Evolutionary conservation across 2,329 filamentous ascomycete genomes (phyloP).

Genomic region (Epicoccum nigrum): DNA sequence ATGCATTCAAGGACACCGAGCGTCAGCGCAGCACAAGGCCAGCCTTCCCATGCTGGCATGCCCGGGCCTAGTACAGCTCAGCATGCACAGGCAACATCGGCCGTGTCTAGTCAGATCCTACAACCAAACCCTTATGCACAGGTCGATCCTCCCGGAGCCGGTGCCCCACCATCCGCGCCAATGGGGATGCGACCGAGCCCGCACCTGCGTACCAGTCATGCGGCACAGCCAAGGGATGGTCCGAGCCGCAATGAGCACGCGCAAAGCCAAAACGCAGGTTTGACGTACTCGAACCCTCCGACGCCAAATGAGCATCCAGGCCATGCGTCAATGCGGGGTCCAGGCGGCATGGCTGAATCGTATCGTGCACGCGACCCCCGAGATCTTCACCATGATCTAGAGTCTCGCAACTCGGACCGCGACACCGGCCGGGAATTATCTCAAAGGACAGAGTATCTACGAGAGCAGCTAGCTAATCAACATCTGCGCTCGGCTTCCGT

Average conservation of each 20-base stretch:
- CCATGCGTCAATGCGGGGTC: constrained; percentile 32
- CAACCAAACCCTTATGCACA: constrained; percentile 48
- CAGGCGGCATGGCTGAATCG: constrained; percentile 31
- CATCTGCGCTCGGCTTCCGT: constrained; percentile 28
- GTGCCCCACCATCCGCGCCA: constrained; percentile 36
- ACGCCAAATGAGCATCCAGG: constrained; percentile 39
- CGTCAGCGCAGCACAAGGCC: constrained; percentile 35
- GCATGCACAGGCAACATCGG: constrained; percentile 25
- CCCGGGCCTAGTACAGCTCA: constrained; percentile 28
- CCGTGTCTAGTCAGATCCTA: constrained; percentile 36
- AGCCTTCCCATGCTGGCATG: constrained; percentile 34
- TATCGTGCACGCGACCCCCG: constrained; percentile 40
- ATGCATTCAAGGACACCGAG: constrained; percentile 45
- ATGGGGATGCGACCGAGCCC: constrained; percentile 47
- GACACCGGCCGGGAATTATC: constrained; percentile 43
- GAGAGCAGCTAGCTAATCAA: constrained; percentile 37
- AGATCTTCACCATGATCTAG: constrained; percentile 37
- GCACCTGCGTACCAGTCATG: constrained; percentile 39
- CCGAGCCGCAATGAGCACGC: constrained; percentile 42
- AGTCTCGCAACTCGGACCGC: constrained; percentile 39
- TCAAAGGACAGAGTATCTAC: constrained; percentile 38
- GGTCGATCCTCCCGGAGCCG: constrained; percentile 42
- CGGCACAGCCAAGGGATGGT: constrained; percentile 36
- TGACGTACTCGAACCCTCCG: constrained; percentile 44
- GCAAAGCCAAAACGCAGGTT: constrained; percentile 36